Base-by-base conservation (phyloP, 768 basidiomycete species). In the Mycena rebaudengoi region DNA sequence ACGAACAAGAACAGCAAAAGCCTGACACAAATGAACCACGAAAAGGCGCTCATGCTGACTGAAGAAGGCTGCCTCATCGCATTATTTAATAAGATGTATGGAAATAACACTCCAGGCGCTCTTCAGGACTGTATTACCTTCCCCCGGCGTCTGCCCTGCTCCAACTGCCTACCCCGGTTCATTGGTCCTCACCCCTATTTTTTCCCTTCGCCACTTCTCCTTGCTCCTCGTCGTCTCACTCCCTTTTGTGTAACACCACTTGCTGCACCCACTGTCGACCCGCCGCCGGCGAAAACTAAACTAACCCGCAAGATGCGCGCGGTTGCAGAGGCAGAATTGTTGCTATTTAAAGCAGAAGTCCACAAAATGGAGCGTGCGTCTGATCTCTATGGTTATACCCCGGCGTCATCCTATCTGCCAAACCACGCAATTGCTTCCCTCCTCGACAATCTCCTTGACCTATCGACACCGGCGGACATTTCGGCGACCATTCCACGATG, bases 31-130 rank as follows among this genome's bases (percentile, higher is more conserved):
- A 60, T 60, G 58, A 51, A 61, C n/a, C 28, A 46, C 18, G 59
- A 41, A 16, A 65, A 65, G 51, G 57, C 57, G 3, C 16, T 44
- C 5, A 40, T 65, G 37, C 40, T 60, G 33, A 54, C 58, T 26
- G 37, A 29, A 2, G 39, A 7, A 4, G 20, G 12, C 21, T 65
- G 58, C 29, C 32, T 60, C 28, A 35, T 55, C 46, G 57, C 37
- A 8, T 39, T 45, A 43, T 21, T 65, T 29, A 65, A 65, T 45
- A 51, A 40, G 16, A 18, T 45, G 7, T 65, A 60, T 29, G 48
- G 50, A 29, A 65, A 65, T 20, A 44, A 12, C 21, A 37, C 44
- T 18, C 23, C 40, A 12, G 29, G 30, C 35, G 26, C 64, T 8
- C 28, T 13, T 2, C 43, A 60, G 20, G 64, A 65, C 26, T 65